phyloP scores from a whole-genome alignment of 2,329 filamentous ascomycete genomes.

The Sphaerostilbella broomeana region DNA sequence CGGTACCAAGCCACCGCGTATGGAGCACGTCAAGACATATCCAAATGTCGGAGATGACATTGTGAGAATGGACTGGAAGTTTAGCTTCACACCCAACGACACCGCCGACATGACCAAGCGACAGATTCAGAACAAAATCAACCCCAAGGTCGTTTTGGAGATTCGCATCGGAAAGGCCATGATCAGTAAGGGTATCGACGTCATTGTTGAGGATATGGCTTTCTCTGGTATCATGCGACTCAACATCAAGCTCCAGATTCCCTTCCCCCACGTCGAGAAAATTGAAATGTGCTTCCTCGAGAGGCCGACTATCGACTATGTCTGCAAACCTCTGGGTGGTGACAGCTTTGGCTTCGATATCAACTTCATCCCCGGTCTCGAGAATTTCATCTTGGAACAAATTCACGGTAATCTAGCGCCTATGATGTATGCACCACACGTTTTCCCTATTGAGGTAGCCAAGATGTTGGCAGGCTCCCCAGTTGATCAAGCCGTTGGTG shows the following conservation, averaged over 20 bases:
- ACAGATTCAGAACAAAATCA: constrained; percentile 91
- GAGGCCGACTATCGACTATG: constrained; percentile 85
- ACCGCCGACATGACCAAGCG: constrained; percentile 81
- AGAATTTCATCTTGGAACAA: constrained; percentile 89
- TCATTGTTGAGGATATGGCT: constrained; percentile 97
- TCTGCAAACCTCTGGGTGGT: constrained; percentile 93
- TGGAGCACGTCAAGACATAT: constrained; percentile 98
- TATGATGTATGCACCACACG: constrained; percentile 97
- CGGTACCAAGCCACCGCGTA: constrained; percentile 86
- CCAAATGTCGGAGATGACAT: constrained; percentile 92
- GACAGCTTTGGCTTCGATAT: constrained; percentile 97
- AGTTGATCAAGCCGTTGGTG: constrained; percentile 92
- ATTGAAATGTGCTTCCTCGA: constrained; percentile 94
- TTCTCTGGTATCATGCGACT: constrained; percentile 94
- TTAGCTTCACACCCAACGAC: constrained; percentile 97
- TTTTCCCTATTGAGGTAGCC: constrained; percentile 96
- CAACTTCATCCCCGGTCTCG: constrained; percentile 94
- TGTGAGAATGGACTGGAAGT: constrained; percentile 99
- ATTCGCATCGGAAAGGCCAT: constrained; percentile 92
- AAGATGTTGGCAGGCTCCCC: constrained; percentile 95
- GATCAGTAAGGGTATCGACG: constrained; percentile 92
- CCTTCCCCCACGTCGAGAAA: constrained; percentile 91
- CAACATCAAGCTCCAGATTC: constrained; percentile 94
- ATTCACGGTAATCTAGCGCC: constrained; percentile 90
- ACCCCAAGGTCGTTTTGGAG: constrained; percentile 92